Evolutionary conservation across 192 early-diverging fungal species (phyloP).

Genomic region (Mortierella antarctica): DNA sequence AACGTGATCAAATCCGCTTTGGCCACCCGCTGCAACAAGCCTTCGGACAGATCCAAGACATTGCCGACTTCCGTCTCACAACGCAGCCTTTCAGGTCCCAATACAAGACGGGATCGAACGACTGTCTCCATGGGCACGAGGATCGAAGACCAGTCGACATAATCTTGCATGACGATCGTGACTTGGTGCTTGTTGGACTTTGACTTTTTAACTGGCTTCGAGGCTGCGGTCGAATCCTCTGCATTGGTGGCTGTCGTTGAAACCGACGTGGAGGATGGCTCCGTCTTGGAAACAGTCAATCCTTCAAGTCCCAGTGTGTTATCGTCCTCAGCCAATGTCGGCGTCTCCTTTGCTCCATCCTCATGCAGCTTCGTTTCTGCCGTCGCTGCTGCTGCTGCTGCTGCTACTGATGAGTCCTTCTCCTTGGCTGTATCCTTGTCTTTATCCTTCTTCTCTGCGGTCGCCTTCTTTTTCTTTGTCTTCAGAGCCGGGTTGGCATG

Average conservation of each 20-base stretch:
- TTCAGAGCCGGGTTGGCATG: slow-evolving; percentile 35
- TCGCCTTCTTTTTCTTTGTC: slow-evolving; percentile 27
- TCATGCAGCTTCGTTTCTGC: not conserved
- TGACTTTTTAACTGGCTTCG: slow-evolving; percentile 9
- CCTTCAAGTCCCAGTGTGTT: not conserved
- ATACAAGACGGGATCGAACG: slow-evolving; percentile 64
- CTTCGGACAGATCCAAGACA: slow-evolving; percentile 62
- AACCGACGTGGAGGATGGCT: not conserved
- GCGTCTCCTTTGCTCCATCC: not conserved
- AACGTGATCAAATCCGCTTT: slow-evolving; percentile 81
- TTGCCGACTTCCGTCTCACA: slow-evolving; percentile 71
- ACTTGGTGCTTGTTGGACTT: slow-evolving; percentile 54
- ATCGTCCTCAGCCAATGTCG: not conserved
- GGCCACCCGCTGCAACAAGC: slow-evolving; percentile 59
- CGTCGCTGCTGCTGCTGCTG: not conserved
- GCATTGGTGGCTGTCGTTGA: not conserved
- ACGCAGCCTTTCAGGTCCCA: slow-evolving; percentile 56
- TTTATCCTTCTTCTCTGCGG: not conserved
- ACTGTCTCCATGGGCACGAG: slow-evolving; percentile 64
- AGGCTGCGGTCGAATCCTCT: not conserved
- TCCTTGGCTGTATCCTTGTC: not conserved
- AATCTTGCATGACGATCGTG: slow-evolving; percentile 67
- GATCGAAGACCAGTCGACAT: slow-evolving; percentile 71
- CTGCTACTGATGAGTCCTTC: not conserved
- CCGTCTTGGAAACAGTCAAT: too few species aligned